Evolutionary conservation across 208 protist species (phyloP).

Genomic region (Leishmania turanica): DNA sequence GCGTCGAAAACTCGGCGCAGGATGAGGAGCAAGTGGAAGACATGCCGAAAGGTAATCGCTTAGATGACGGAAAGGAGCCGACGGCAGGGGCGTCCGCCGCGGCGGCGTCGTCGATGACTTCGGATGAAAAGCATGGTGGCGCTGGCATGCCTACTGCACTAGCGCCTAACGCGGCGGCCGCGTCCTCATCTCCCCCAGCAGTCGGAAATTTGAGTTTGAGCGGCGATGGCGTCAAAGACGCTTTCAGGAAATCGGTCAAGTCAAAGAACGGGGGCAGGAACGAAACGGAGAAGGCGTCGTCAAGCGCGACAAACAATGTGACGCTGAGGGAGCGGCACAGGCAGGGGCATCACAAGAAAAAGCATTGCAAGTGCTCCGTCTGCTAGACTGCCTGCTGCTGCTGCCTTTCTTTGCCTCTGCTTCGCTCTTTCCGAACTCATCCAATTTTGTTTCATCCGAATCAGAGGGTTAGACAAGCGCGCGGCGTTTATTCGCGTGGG

Average conservation of each 20-base stretch:
- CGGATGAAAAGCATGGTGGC: neutral
- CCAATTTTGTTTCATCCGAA: neutral
- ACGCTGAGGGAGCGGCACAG: constrained; percentile 13
- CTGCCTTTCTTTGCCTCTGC: neutral
- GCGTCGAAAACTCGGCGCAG: constrained; percentile 28
- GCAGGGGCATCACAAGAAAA: constrained; percentile 21
- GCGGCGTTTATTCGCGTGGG: no score
- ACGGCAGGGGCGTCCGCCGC: neutral
- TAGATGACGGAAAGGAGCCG: neutral
- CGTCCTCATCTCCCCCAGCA: neutral
- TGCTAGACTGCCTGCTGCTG: neutral
- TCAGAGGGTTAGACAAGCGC: neutral
- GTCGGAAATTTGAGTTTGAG: neutral
- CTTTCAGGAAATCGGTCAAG: neutral
- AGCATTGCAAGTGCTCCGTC: constrained; percentile 22
- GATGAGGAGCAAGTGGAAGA: constrained; percentile 7
- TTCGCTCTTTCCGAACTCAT: neutral
- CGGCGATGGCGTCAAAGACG: neutral
- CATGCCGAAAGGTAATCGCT: neutral
- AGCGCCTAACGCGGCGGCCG: neutral
- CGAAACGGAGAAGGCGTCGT: constrained; percentile 4
- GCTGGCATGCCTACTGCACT: neutral
- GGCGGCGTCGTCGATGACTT: neutral
- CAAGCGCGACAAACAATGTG: constrained; percentile 15
- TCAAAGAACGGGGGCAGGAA: neutral